These are phyloP conservation scores for Clonostachys byssicola DNA, from an alignment of 2,329 filamentous ascomycete species.

Conservation along the genomic window DNA sequence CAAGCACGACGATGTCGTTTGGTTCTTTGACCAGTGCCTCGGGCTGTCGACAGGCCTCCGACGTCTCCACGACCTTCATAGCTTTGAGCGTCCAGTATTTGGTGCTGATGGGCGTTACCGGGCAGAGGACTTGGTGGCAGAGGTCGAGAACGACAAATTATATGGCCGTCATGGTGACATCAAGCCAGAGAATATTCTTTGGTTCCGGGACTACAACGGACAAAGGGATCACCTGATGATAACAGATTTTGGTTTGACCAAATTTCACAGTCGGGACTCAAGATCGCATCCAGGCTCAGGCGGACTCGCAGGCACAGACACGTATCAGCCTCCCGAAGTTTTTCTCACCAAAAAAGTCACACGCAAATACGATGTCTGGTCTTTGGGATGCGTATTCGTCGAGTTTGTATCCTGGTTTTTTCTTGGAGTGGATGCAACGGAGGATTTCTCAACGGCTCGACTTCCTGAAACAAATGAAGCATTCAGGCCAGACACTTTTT, in stretches of 20 bases:
- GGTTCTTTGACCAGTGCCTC: not conserved
- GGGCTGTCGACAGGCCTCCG: not conserved
- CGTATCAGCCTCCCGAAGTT: not conserved
- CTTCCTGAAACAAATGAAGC: not conserved
- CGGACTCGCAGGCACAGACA: not conserved
- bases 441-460: not conserved
- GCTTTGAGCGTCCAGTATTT: too few species aligned
- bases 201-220: not conserved
- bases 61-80: not conserved
- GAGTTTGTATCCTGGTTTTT: not conserved
- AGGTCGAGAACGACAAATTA: not conserved
- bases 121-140: not conserved
- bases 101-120: not conserved
- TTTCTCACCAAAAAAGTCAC: not conserved
- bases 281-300: not conserved
- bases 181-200: not conserved
- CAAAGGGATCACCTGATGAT: not conserved
- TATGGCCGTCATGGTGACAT: not conserved
- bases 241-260: not conserved
- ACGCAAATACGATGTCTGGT: not conserved
- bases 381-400: not conserved
- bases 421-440: not conserved
- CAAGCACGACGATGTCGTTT: not conserved
- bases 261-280: not conserved
- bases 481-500: too few species aligned